Evolutionary conservation across 352 stramenopile genomes (phyloP), one percentile per base, ranked within the genome.

Genomic region (Phytophthora tentaculata): DNA sequence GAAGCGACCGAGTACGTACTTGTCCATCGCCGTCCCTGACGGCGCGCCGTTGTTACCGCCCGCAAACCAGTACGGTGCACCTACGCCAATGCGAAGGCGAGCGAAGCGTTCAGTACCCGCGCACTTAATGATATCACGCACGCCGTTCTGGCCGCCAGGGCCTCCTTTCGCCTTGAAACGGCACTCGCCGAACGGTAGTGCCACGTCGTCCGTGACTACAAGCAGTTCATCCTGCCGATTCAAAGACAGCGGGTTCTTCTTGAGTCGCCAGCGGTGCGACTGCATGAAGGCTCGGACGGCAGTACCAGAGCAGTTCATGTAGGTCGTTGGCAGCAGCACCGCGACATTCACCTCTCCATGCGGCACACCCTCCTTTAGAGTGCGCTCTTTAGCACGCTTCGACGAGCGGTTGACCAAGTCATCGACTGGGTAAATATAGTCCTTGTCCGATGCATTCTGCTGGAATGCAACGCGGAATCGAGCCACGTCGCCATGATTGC

Each of bases 61-160:
- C 26, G 69, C 66, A 64, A 96, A 96, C 88, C 88, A 96, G 52
- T 92, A 65, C 2, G 86, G 85, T 5, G 85, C 82, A 7, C 89
- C 89, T 12, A 96, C 68, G 24, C 89, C 89, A 45, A 96, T 90
- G 56, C 90, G 90, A 47, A 96, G 80, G 4, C 89, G 82, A 51
- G 86, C 87, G 56, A 96, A 96, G 35, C 88, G 87, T 63, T 96
- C 87, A 2, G 83, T 88, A 26, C 83, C 80, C 1, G 89, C 67
- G 28, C 87, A 91, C 67, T 96, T 95, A 62, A 96, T 96, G 64
- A 96, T 85, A 59, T 96, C 89, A 8, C 75, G 76, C 48, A 96
- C 70, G 24, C 89, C 89, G 35, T 96, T 96, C 68, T 96, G 89
- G 1, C 89, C 89, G 5, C 89, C 89, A 0, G 83, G 77, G 0